These are phyloP conservation scores for Arabis alpina DNA, from an alignment of 345 rosid species.

Conservation along the genomic window DNA sequence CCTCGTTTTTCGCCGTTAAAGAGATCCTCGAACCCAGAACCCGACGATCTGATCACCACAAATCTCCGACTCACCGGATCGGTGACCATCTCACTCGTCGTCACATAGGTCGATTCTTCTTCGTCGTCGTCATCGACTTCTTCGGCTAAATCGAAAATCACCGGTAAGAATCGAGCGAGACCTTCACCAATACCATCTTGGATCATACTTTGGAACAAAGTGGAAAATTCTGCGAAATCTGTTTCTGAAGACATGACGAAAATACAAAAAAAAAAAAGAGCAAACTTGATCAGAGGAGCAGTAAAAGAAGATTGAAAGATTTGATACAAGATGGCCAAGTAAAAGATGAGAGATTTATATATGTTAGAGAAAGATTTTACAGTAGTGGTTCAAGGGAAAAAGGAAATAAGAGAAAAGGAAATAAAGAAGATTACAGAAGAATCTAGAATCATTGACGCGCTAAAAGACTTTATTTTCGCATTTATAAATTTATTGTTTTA, in stretches of 20 bases:
- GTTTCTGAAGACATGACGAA: conserved; percentile 34
- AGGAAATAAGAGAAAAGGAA: background rate
- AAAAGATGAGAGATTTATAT: conserved; percentile 9
- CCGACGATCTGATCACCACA: conserved; percentile 28
- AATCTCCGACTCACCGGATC: conserved; percentile 30
- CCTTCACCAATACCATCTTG: background rate
- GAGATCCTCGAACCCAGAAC: conserved; percentile 15
- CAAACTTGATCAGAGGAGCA: background rate
- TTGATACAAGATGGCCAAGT: background rate
- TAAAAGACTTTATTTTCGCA: background rate
- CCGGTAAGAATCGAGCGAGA: conserved; percentile 31
- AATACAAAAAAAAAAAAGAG: background rate
- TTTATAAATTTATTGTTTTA: background rate
- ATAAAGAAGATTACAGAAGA: conserved; percentile 27
- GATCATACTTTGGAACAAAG: conserved; percentile 31
- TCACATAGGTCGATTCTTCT: background rate
- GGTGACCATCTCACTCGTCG: conserved; percentile 14
- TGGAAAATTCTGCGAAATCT: conserved; percentile 27
- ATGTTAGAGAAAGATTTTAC: conserved; percentile 15
- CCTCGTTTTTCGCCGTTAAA: conserved; percentile 30
- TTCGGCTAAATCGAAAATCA: conserved; percentile 23
- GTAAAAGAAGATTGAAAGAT: background rate
- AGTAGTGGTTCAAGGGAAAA: background rate
- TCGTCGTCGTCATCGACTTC: background rate
- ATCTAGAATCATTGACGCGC: conserved; percentile 31